phyloP scores from a whole-genome alignment of 1,139 yeast genomes.

The Diutina rugosa region DNA sequence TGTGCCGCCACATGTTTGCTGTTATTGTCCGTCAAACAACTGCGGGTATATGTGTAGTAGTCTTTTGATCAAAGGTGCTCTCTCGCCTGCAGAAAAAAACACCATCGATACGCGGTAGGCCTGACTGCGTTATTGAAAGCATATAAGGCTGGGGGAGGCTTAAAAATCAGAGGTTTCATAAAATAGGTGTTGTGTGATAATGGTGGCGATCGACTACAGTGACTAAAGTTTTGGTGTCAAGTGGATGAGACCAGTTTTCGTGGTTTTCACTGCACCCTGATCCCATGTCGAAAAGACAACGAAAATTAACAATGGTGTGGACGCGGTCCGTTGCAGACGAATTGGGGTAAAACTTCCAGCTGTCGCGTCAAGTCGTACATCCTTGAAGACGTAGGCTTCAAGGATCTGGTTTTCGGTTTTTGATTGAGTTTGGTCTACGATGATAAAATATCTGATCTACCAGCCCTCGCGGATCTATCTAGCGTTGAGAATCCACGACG shows the following conservation, averaged over 20 bases:
- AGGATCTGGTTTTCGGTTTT: too few species aligned
- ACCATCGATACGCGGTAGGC: not conserved
- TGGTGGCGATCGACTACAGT: too few species aligned
- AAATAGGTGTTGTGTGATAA: too few species aligned
- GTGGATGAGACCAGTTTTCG: too few species aligned
- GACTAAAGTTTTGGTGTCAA: too few species aligned
- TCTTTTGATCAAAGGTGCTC: not conserved
- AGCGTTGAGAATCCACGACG: slow-evolving; percentile 16
- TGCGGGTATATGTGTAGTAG: not conserved
- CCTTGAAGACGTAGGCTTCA: not conserved
- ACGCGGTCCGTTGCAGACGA: not conserved
- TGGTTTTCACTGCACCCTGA: too few species aligned
- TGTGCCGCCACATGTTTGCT: not conserved
- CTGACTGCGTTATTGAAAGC: not conserved
- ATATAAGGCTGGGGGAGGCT: not conserved
- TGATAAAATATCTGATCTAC: slow-evolving; percentile 29
- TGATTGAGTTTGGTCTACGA: not conserved
- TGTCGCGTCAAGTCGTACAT: not conserved
- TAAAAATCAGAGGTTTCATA: not conserved
- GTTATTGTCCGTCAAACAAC: not conserved
- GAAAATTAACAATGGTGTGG: too few species aligned
- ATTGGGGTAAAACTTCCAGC: not conserved
- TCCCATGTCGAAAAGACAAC: too few species aligned
- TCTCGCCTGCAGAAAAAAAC: not conserved
- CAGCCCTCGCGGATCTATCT: slow-evolving; percentile 28